These are phyloP conservation scores for Tetracladium setigerum DNA, from an alignment of 495 filamentous ascomycete genomes.

Conservation along the genomic window DNA sequence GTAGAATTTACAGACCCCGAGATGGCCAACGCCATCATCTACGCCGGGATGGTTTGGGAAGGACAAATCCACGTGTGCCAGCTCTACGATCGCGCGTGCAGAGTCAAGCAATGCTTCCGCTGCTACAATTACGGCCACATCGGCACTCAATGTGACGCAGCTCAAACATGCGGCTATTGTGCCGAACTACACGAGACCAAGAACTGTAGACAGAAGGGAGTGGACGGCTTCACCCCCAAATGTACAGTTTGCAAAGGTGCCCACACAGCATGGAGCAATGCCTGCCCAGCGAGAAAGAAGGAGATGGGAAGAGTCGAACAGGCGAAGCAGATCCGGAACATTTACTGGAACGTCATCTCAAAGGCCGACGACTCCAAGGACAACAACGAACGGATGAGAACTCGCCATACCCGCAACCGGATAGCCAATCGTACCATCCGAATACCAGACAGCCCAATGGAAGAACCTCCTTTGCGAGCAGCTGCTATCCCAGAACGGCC, in stretches of 20 bases:
- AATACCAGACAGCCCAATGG: neutral
- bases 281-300: slow-evolving; percentile 15
- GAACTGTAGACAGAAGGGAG: slow-evolving; percentile 13
- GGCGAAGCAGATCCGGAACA: slow-evolving; percentile 14
- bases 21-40: slow-evolving; percentile 13
- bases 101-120: slow-evolving; percentile 15
- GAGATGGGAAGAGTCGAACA: slow-evolving; percentile 12
- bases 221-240: slow-evolving; percentile 12
- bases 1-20: slow-evolving; percentile 19
- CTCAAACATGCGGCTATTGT: slow-evolving; percentile 19
- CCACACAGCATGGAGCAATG: slow-evolving; percentile 15
- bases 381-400: neutral
- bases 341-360: slow-evolving; percentile 10
- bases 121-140: slow-evolving; percentile 17
- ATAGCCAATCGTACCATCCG: neutral
- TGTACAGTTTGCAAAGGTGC: slow-evolving; percentile 16
- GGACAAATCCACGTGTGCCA: slow-evolving; percentile 8
- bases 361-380: slow-evolving; percentile 3
- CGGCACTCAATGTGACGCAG: slow-evolving; percentile 9
- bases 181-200: slow-evolving; percentile 11
- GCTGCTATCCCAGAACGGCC: neutral
- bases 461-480: neutral
- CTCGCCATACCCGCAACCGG: neutral
- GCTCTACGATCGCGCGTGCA: slow-evolving; percentile 11
- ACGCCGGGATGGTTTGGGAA: slow-evolving; percentile 6